These are phyloP conservation scores for Candida sanyiensis DNA, from an alignment of 805 yeast genomes.

Conservation along the genomic window DNA sequence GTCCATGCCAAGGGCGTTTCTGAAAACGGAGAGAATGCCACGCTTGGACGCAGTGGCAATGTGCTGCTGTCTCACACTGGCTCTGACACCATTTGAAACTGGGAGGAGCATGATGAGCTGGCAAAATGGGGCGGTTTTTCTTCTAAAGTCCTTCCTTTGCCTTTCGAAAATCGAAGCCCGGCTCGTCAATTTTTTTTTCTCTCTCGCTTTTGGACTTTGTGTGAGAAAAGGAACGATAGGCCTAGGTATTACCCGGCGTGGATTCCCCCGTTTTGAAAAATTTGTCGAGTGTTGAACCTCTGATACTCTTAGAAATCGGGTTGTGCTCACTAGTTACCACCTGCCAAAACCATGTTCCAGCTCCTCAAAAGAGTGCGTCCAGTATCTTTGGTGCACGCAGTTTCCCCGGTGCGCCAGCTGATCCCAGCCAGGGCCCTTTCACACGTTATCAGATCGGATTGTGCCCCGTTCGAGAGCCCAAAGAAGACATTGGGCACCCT, in stretches of 20 bases:
- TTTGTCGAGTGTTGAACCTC: not conserved
- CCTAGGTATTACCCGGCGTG: not conserved
- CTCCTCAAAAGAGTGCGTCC: constrained; percentile 4
- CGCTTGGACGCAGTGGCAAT: constrained; percentile 15
- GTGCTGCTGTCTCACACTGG: constrained; percentile 2
- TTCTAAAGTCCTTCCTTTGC: too few species aligned
- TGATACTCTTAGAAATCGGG: not conserved
- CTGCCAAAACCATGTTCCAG: constrained; percentile 1
- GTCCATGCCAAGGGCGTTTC: constrained; percentile 50
- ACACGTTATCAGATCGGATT: constrained; percentile 4
- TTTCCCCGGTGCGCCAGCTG: not conserved
- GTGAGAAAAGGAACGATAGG: not conserved
- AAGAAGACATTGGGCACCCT: constrained; percentile 6
- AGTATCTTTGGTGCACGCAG: not conserved
- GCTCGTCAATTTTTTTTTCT: too few species aligned
- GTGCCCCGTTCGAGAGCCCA: constrained; percentile 1
- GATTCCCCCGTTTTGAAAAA: not conserved
- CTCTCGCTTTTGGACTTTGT: not conserved
- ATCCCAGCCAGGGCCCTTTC: constrained; percentile 5
- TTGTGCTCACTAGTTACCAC: not conserved
- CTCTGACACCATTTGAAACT: constrained; percentile 3
- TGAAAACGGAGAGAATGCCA: constrained; percentile 32
- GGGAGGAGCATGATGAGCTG: too few species aligned
- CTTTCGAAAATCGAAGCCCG: too few species aligned
- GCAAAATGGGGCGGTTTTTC: too few species aligned